Base-by-base conservation (phyloP, 352 stramenopile genomes). In the Elongisporangium prolatum region DNA sequence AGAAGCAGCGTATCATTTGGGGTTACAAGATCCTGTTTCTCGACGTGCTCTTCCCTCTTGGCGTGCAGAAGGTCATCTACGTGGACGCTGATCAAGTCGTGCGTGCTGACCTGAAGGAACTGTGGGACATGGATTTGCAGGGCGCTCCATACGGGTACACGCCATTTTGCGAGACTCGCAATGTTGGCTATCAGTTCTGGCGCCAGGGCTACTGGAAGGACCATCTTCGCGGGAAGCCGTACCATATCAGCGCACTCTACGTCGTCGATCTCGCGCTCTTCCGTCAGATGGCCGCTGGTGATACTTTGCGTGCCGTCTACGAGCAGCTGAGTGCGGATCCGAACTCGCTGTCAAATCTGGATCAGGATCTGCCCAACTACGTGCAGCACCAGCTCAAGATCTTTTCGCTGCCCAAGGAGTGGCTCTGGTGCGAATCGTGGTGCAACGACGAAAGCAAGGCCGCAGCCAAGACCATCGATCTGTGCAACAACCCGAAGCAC, bases 1-100 rank as follows among this genome's bases (percentile, higher is more conserved):
- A 99, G 74, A 99, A 99, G 77, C 98, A 99, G 84, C 86, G 98
- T 25, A 99, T 99, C 65, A 99, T 99, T 66, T 99, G 98, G 98
- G 98, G 97, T 16, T 99, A 99, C 86, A 99, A 99, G 80, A 99
- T 99, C 71, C 80, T 99, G 0, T 99, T 99, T 71, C 71, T 99
- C 21, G 98, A 99, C 72, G 97, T 99, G 38, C 74, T 99, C 2
- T 99, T 99, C 70, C 98, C 98, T 14, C 83, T 99, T 7, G 84
- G 95, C 60, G 92, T 99, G 18, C 95, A 99, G 67, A 99, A 99
- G 75, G 98, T 99, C 54, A 98, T 98, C 58, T 99, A 99, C 74
- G 97, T 99, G 25, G 97, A 99, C 71, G 96, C 97, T 1, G 97
- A 99, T 70, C 97, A 99, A 84, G 97, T 99, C 16, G 86, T 99